Base-by-base conservation (phyloP, 306 rosid species). In the Cicer judaicum region DNA sequence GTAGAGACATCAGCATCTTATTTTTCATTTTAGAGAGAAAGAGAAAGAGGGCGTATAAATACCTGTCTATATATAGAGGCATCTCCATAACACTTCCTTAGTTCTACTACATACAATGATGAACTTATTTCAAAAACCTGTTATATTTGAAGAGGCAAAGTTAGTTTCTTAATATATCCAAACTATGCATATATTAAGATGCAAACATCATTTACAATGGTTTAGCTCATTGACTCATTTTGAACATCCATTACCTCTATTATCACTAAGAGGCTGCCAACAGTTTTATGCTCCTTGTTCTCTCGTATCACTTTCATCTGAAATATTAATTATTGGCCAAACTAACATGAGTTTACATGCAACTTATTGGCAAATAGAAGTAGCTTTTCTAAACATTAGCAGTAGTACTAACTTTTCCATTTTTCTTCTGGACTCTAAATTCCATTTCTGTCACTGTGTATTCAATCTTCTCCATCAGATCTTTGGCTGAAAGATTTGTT, bases 91-190 rank as follows among this genome's bases (percentile, higher is more conserved):
- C 88, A 79, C 82, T 91, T 94, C 64, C 97, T 90, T 41, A 94
- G 41, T 64, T 94, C 98, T 65, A 94, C 95, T 7, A 90, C 95
- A 47, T 73, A 65, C 75, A 88, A 73, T 10, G 97, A 88, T 52
- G 91, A 84, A 68, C 89, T 83, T 73, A 94, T 85, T 86, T 91
- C 97, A 63, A 90, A 90, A 56, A 91, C 89, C 98, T 93, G 95
- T 29, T 24, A 57, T 11, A 78, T 50, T 48, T 42, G 13, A 47
- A 21, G 8, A 48, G 7, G 44, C 4, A 6, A 67, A 67, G 41
- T 70, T 21, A 53, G 44, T 54, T 79, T 63, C 55, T 52, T 66
- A 64, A 6, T 14, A 6, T 50, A 5, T 40, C 50, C 53, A 79
- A 34, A 56, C 5, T 50, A 19, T 46, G 74, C 56, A 69, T n/a